Conservation (phyloP, 2,329 filamentous ascomycete species). For the Phoma herbarum region DNA sequence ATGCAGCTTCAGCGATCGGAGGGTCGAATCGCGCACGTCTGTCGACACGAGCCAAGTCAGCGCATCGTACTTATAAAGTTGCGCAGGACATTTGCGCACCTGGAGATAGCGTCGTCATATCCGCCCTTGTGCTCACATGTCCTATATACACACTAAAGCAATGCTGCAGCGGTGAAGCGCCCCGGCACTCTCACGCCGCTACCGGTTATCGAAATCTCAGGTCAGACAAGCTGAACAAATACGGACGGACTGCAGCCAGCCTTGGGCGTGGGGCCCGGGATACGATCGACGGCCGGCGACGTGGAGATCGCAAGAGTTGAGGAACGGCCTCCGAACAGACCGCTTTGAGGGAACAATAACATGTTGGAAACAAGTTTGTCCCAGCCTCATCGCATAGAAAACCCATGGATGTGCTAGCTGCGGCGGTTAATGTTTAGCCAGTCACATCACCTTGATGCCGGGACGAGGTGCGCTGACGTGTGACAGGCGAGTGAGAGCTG, state of each 20-base stretch:
- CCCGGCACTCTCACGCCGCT: slow-evolving; percentile 14
- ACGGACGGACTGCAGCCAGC: slow-evolving; percentile 15
- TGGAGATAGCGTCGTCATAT: slow-evolving; percentile 41
- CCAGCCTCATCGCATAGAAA: slow-evolving; percentile 16
- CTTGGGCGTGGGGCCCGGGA: slow-evolving; percentile 17
- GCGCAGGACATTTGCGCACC: slow-evolving; percentile 26
- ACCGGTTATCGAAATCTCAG: slow-evolving; percentile 11
- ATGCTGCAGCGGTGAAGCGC: slow-evolving; percentile 16
- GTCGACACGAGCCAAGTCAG: slow-evolving; percentile 33
- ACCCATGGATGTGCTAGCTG: slow-evolving; percentile 23
- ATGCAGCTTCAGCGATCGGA: slow-evolving; percentile 47
- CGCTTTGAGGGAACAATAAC: slow-evolving; percentile 7
- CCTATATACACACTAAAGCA: slow-evolving; percentile 18
- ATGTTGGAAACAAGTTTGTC: slow-evolving; percentile 15
- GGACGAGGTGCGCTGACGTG: slow-evolving; percentile 23
- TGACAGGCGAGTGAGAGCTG: slow-evolving; percentile 22
- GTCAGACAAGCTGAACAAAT: slow-evolving; percentile 14
- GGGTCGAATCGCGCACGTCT: slow-evolving; percentile 51
- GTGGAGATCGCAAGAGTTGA: slow-evolving; percentile 11
- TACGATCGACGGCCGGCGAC: slow-evolving; percentile 18
- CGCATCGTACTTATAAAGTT: slow-evolving; percentile 22
- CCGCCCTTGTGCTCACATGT: slow-evolving; percentile 24
- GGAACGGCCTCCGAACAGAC: slow-evolving; percentile 2
- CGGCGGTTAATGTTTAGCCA: slow-evolving; percentile 24
- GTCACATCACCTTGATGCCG: slow-evolving; percentile 18